Percentiles rank a stretch among this genome's conserved stretches.
These are phyloP conservation scores for Podosphaera leucotricha DNA, from an alignment of 2,329 filamentous ascomycete genomes.

Conservation along the genomic window DNA sequence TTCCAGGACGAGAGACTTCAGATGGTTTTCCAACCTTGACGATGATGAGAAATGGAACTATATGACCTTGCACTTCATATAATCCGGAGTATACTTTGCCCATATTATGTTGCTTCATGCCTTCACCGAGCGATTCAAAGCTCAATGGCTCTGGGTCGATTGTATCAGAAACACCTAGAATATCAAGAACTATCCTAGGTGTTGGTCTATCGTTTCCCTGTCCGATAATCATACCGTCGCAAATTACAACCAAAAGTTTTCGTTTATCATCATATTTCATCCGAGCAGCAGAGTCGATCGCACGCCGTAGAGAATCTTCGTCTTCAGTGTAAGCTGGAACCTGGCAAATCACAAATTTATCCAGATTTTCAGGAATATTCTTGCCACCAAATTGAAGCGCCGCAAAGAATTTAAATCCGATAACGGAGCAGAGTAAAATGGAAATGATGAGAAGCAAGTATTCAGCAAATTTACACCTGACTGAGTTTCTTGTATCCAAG, in stretches of 20 bases:
- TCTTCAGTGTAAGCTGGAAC: constrained; percentile 97
- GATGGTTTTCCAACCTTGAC: constrained; percentile 83
- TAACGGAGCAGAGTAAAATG: constrained; percentile 53
- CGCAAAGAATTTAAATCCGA: constrained; percentile 90
- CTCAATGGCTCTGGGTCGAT: constrained; percentile 89
- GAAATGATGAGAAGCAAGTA: constrained; percentile 80
- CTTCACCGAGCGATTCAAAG: constrained; percentile 90
- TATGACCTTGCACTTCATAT: constrained; percentile 94
- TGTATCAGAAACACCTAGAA: constrained; percentile 79
- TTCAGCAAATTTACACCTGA: constrained; percentile 62
- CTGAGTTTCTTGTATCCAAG: constrained; percentile 72
- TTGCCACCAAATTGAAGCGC: constrained; percentile 84
- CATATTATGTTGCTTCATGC: constrained; percentile 97
- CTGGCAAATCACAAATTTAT: constrained; percentile 96
- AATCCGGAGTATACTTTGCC: constrained; percentile 94
- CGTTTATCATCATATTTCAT: constrained; percentile 98
- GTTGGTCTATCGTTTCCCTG: constrained; percentile 94
- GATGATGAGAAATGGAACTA: constrained; percentile 88
- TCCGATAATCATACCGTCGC: constrained; percentile 98
- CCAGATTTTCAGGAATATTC: constrained; percentile 80
- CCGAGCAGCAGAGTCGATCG: constrained; percentile 82
- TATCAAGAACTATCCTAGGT: constrained; percentile 86
- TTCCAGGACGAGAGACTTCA: constrained; percentile 58
- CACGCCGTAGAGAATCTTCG: constrained; percentile 86
- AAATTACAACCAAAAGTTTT: constrained; percentile 78